Evolutionary conservation across 352 stramenopile genomes (phyloP).

Genomic region (Globisporangium sylvaticum): DNA sequence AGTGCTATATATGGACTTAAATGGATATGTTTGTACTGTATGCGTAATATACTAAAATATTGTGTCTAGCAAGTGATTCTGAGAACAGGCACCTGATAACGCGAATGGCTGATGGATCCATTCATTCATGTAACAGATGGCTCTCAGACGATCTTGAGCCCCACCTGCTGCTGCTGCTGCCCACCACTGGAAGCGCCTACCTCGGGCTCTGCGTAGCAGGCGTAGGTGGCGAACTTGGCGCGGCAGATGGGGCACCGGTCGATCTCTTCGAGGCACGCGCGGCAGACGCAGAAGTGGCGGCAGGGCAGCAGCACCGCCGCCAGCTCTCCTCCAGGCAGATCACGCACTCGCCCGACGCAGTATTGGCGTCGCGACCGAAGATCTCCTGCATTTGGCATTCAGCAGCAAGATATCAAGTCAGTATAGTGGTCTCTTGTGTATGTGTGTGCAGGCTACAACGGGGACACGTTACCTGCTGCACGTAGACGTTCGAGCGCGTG

Average conservation of each 20-base stretch:
- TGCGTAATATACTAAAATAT: not conserved
- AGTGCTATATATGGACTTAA: not conserved
- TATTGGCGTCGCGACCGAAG: constrained; percentile 30
- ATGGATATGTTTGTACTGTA: not conserved
- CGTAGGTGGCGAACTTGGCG: constrained; percentile 52
- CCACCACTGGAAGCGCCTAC: not conserved
- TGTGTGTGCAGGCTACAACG: not conserved
- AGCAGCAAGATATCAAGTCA: not conserved
- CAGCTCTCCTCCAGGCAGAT: constrained; percentile 58
- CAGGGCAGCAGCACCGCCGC: constrained; percentile 53
- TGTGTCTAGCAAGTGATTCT: not conserved
- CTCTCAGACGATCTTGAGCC: constrained; percentile 15
- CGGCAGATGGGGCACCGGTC: constrained; percentile 72
- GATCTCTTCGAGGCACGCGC: constrained; percentile 61
- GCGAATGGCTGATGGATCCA: not conserved
- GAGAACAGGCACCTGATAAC: constrained; percentile 3
- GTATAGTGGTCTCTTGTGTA: not conserved
- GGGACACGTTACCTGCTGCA: constrained; percentile 36
- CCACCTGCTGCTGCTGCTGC: not conserved
- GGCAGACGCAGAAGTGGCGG: constrained; percentile 64
- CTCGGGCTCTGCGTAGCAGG: constrained; percentile 25
- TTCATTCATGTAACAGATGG: not conserved
- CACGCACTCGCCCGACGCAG: constrained; percentile 38
- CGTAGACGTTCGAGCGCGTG: constrained; percentile 32
- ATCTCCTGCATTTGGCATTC: constrained; percentile 39